A percentile compares a stretch with the other conserved stretches of the same genome.
Evolutionary conservation across 1,284 basidiomycete genomes (phyloP).

Genomic region (Sanghuangporus sanghuang): DNA sequence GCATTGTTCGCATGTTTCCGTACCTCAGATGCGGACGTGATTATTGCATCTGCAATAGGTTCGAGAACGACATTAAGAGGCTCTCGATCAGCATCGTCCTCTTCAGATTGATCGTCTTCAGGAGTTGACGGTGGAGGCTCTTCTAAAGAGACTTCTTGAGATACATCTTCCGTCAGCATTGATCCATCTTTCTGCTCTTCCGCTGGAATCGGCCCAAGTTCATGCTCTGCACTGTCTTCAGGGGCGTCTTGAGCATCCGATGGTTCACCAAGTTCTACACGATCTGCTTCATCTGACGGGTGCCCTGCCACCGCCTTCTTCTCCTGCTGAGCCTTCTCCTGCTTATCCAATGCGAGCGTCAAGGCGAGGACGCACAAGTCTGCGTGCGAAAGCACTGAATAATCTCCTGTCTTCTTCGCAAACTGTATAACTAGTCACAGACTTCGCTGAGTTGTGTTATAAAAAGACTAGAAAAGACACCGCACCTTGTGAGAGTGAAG

Average conservation of each 20-base stretch:
- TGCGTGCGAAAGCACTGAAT: constrained; percentile 85
- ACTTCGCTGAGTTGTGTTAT: constrained; percentile 9
- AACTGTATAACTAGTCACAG: constrained; percentile 70
- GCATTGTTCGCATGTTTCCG: not conserved
- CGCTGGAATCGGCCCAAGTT: not conserved
- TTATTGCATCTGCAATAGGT: constrained; percentile 25
- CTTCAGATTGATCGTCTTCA: constrained; percentile 22
- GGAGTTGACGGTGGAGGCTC: not conserved
- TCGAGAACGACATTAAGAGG: constrained; percentile 45
- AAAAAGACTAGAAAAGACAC: not conserved
- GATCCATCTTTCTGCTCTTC: not conserved
- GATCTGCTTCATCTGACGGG: constrained; percentile 25
- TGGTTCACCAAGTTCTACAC: constrained; percentile 6
- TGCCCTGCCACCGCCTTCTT: not conserved
- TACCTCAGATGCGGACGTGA: constrained; percentile 9
- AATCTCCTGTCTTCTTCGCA: constrained; percentile 97
- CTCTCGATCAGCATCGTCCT: constrained; percentile 28
- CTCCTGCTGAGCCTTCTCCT: constrained; percentile 37
- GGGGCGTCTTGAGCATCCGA: constrained; percentile 7
- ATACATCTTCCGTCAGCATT: not conserved
- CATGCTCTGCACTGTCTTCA: not conserved
- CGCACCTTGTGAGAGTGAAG: constrained; percentile 73
- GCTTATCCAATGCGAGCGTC: constrained; percentile 72
- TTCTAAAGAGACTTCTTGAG: not conserved
- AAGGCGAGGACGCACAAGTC: constrained; percentile 92